Evolutionary conservation across 768 basidiomycete genomes (phyloP), one percentile per base, ranked within the genome.

Genomic region (Boletus pseudopeckii): DNA sequence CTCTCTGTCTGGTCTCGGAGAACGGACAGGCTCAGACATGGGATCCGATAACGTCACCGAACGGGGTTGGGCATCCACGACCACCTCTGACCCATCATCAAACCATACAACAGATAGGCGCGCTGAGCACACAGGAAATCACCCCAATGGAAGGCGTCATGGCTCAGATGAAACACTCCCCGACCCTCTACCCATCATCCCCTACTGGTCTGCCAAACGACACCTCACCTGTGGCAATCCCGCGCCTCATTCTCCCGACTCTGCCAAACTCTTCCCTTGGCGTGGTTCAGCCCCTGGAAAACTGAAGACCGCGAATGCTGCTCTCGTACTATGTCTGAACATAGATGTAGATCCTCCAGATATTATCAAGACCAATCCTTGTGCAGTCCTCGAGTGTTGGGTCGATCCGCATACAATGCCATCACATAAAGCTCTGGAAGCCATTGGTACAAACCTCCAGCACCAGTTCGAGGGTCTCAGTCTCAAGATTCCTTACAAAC

Each of bases 271-370:
- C 54, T 78, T 81, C 52, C 80, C 85, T 9, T 97, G 94, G 93
- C 85, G 93, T 48, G 83, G 85, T 41, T 78, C 84, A 11, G 78
- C 86, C 0, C 87, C 88, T 3, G 86, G 86, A 55, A 92, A 94
- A 67, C 82, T 96, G 49, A 96, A 96, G 72, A 98, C 94, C 1
- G 84, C 88, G 17, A 87, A 92, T 34, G 96, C 92, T 2, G 88
- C 86, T 2, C 77, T 96, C 6, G 88, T 96, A 9, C 75, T 98
- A 50, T 99, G 97, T 65, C 79, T 99, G 18, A 98, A 98, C 72
- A 92, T 98, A 68, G 95, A 96, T 51, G 91, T 97, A 43, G 96
- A 98, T 66, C 97, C 97, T 17, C 97, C 97, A 56, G 97, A 99
- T 65, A 78, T 98, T 48, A 87, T 98, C 73, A 99, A 98, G 77